These are phyloP conservation scores for Daedaleopsis sinensis DNA, from an alignment of 768 basidiomycete species.

Conservation along the genomic window DNA sequence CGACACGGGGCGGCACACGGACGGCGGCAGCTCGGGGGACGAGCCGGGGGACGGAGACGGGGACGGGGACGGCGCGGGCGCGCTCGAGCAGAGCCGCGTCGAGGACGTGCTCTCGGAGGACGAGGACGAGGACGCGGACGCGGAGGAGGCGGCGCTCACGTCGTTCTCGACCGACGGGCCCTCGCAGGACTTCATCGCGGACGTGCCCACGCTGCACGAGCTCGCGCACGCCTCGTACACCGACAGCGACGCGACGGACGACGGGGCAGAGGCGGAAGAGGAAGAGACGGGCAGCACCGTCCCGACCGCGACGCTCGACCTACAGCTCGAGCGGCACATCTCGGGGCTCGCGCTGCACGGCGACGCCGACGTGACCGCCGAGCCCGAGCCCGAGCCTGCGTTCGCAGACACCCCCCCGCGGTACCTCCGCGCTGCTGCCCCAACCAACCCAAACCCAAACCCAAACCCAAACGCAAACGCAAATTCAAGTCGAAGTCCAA, in stretches of 20 bases:
- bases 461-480: no score
- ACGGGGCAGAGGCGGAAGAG: slow-evolving; percentile 27
- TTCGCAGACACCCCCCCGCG: slow-evolving; percentile 29
- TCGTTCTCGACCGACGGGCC: slow-evolving; percentile 76
- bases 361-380: no score
- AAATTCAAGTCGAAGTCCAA: no score
- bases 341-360: neutral
- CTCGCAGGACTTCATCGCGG: slow-evolving; percentile 53
- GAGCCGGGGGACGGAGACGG: no score
- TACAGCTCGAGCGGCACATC: slow-evolving; percentile 5
- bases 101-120: slow-evolving; percentile 48
- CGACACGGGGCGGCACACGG: slow-evolving; percentile 2
- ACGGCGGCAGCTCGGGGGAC: slow-evolving; percentile 7
- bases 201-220: slow-evolving; percentile 33
- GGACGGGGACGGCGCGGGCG: slow-evolving; percentile 20
- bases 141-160: slow-evolving; percentile 66
- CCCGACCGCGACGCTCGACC: slow-evolving; percentile 23
- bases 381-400: slow-evolving; percentile 25
- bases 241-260: slow-evolving; percentile 52
- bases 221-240: slow-evolving; percentile 25
- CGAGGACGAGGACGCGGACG: slow-evolving; percentile 60
- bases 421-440: slow-evolving; percentile 20
- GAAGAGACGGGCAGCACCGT: slow-evolving; percentile 26
- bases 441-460: no score
- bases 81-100: slow-evolving; percentile 39